These are phyloP conservation scores for Polychaeton citri DNA, from an alignment of 2,329 filamentous ascomycete species.

Conservation along the genomic window DNA sequence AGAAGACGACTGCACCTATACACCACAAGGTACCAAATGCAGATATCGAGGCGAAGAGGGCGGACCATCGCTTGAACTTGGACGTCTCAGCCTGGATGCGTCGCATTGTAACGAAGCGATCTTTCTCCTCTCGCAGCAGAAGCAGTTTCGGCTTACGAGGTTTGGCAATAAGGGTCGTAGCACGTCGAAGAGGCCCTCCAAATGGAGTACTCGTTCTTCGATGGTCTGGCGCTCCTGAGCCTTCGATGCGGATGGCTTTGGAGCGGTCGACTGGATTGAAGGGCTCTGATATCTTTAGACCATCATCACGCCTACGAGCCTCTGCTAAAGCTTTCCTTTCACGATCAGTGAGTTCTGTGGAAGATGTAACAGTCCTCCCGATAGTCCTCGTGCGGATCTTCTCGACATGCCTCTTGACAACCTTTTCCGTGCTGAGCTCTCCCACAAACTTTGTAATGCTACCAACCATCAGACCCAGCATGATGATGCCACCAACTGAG, in stretches of 20 bases:
- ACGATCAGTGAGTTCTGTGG: slow-evolving; percentile 29
- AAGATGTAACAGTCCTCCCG: slow-evolving; percentile 39
- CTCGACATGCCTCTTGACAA: slow-evolving; percentile 46
- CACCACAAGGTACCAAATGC: slow-evolving; percentile 69
- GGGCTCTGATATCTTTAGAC: slow-evolving; percentile 9
- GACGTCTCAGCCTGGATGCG: slow-evolving; percentile 56
- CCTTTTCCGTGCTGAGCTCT: slow-evolving; percentile 48
- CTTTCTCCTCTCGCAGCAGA: slow-evolving; percentile 40
- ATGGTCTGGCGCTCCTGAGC: not conserved
- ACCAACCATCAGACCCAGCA: slow-evolving; percentile 68
- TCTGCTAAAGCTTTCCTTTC: slow-evolving; percentile 14
- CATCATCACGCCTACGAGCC: slow-evolving; percentile 4
- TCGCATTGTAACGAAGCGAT: slow-evolving; percentile 44
- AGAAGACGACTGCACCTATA: slow-evolving; percentile 65
- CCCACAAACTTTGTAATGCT: slow-evolving; percentile 57
- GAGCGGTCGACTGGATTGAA: slow-evolving; percentile 7
- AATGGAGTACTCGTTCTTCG: not conserved
- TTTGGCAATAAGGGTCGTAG: slow-evolving; percentile 4
- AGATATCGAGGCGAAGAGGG: slow-evolving; percentile 52
- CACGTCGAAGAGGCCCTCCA: not conserved
- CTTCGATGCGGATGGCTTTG: slow-evolving; percentile 5
- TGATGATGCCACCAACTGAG: slow-evolving; percentile 70
- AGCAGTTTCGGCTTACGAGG: slow-evolving; percentile 33
- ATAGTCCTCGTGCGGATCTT: slow-evolving; percentile 41
- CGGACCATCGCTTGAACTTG: slow-evolving; percentile 58